Evolutionary conservation across 108 stramenopile species (phyloP), one percentile per base, ranked within the genome.

Genomic region (Cyclotella baltica): DNA sequence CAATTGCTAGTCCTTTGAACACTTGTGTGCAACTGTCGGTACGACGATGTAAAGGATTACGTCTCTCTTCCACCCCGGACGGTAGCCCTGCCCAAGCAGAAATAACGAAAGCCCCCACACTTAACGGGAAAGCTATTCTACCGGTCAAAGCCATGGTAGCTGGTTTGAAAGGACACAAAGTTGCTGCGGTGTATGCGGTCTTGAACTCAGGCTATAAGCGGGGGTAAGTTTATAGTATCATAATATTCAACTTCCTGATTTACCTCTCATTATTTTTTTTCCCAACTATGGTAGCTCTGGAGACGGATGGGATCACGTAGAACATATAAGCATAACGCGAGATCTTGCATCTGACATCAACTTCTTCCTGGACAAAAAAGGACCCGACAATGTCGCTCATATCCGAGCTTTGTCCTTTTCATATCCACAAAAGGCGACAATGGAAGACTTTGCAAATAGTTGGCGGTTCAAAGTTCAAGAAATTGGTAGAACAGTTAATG

Each of bases 151-250:
- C 91, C 11, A 34, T 95, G 47, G 16, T 71, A 50, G 83, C 78
- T 1, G 91, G 91, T 23, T 53, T 91, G 35, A 80, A 83, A 56
- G 88, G 85, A 15, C 80, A 88, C 59, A 72, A 81, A 58, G 80
- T 91, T 22, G 89, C 92, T 9, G 94, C 90, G 8, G 90, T 91
- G 9, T 95, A 92, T 79, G 94, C 92, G 33, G 37, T 95, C 6
- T 62, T 90, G 46, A 85, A 87, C 35, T 72, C 84, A 18, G 76
- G 81, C 33, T 92, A 89, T 75, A 86, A 92, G 67, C 76, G 80
- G 19, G 85, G 88, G 67, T 78, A 50, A 75, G 79, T 76, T 36
- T 34, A 29, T 57, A 27, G 15, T 20, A 13, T 46, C 52, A 29
- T 34, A 23, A 40, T n/a, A 6, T 48, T 16, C 2, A 25, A 19